Evolutionary conservation across 192 early-diverging fungal genomes (phyloP), one percentile per base, ranked within the genome.

Genomic region (Coemansia sp.): DNA sequence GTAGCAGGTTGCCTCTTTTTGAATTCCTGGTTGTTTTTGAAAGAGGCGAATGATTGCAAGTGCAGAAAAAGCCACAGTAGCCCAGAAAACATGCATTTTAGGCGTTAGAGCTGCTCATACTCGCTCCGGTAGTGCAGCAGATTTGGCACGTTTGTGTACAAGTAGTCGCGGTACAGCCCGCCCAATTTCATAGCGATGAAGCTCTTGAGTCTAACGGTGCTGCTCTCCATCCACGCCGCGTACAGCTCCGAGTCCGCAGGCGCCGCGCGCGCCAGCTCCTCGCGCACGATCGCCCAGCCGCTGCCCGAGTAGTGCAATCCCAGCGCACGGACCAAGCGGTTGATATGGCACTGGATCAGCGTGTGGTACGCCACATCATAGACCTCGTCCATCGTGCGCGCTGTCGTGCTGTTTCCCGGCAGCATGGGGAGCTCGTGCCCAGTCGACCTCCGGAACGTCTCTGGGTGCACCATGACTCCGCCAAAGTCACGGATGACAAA

Each of bases 401-500:
- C 87, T n/a, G 83, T 71, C 13, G 86, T 83, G 57, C 68, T 77
- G 40, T 73, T 75, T 26, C 79, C 87, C 16, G 86, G 79, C 18
- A 89, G 63, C 56, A 86, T 83, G 21, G 84, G 79, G 30, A 82
- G 70, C 8, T 72, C 40, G 8, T 62, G 67, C 16, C 85, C 86
- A n/a, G 69, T 82, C 9, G 80, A 73, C 7, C 55, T 46, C 0
- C 26, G 55, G 23, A 90, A 72, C 13, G 85, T 86, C 46, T 75
- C 67, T n/a, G 59, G 72, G 56, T 88, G 88, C 8, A 83, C 76
- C 66, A 86, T 88, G 48, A 90, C 63, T 25, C 88, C 88, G 61
- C 88, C 88, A 82, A 85, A 90, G 76, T 90, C 88, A 28, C 88
- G 85, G 42, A 85, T 76, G 26, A 87, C 67, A 70, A 89, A 89